Percentiles rank a stretch among this genome's conserved stretches.
Evolutionary conservation across 306 rosid species (phyloP).

Genomic region (Vicia faba): DNA sequence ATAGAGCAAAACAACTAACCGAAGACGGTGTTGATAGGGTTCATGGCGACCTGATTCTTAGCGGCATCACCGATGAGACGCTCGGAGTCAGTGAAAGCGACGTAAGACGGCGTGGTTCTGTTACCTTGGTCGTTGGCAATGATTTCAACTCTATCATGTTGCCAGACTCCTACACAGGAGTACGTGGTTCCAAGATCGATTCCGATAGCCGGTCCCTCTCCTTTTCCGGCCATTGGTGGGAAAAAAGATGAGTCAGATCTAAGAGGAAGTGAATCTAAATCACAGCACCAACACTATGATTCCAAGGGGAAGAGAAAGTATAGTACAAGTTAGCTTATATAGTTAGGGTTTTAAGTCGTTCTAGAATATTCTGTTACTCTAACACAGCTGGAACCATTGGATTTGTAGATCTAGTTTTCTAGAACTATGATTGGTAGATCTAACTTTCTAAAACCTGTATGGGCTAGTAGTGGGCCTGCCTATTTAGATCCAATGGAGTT

Average conservation of each 20-base stretch:
- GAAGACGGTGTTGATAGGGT: slow-evolving; percentile 76
- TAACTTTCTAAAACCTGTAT: not conserved
- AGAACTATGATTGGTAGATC: no score
- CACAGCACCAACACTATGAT: slow-evolving; percentile 13
- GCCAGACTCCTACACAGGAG: slow-evolving; percentile 78
- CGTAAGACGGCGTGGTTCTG: slow-evolving; percentile 72
- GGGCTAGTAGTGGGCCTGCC: not conserved
- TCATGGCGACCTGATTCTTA: slow-evolving; percentile 78
- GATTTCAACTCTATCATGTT: slow-evolving; percentile 71
- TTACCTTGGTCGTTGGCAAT: slow-evolving; percentile 78
- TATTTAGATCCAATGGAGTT: not conserved
- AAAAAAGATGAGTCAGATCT: not conserved
- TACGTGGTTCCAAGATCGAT: slow-evolving; percentile 74
- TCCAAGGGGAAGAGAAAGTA: not conserved
- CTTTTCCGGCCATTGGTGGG: slow-evolving; percentile 57
- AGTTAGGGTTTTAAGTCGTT: slow-evolving; percentile 42
- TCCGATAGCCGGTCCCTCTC: slow-evolving; percentile 77
- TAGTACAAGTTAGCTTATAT: slow-evolving; percentile 6
- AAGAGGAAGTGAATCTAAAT: not conserved
- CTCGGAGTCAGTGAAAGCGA: slow-evolving; percentile 56
- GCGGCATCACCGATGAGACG: slow-evolving; percentile 73
- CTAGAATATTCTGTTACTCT: slow-evolving; percentile 54
- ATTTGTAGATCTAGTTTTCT: not conserved
- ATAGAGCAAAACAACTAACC: slow-evolving; percentile 44
- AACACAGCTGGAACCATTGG: not conserved